phyloP scores from a whole-genome alignment of 208 protist species.

The Wallacemonas sp. region DNA sequence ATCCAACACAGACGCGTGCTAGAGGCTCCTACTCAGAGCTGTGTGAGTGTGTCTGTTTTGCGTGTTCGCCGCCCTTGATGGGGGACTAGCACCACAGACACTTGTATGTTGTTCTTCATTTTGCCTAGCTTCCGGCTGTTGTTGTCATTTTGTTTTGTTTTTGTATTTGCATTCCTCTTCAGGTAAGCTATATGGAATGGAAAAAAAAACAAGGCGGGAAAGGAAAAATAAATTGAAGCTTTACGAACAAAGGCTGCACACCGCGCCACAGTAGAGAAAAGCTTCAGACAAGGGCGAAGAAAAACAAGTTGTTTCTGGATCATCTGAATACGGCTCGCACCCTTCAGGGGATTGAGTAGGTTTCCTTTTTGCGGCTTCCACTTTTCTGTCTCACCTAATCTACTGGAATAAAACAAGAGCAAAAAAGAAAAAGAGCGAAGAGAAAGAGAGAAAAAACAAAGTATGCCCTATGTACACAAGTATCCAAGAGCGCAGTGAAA shows the following conservation, averaged over 20 bases:
- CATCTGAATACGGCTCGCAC: not conserved
- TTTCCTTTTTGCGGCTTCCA: not conserved
- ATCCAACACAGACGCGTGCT: too few species aligned
- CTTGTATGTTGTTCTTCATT: too few species aligned
- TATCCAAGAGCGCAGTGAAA: not conserved
- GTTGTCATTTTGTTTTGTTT: not conserved
- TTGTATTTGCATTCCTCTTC: slow-evolving; percentile 1
- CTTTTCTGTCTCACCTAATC: too few species aligned
- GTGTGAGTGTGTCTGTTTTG: too few species aligned
- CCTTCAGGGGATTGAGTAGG: not conserved
- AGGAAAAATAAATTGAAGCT: not conserved
- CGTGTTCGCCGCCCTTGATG: too few species aligned
- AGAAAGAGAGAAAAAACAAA: slow-evolving; percentile 13
- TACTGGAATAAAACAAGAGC: not conserved
- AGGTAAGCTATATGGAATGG: not conserved
- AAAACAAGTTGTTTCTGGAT: not conserved
- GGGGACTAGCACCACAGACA: too few species aligned
- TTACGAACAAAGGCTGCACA: not conserved
- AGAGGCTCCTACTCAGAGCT: too few species aligned
- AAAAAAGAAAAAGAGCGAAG: not conserved
- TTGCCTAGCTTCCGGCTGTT: too few species aligned
- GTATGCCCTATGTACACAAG: not conserved
- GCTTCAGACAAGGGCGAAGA: not conserved
- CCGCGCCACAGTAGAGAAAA: not conserved
- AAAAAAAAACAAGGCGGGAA: not conserved